phyloP scores from a whole-genome alignment of 2,329 filamentous ascomycete species.

The Blastomyces gilchristii region DNA sequence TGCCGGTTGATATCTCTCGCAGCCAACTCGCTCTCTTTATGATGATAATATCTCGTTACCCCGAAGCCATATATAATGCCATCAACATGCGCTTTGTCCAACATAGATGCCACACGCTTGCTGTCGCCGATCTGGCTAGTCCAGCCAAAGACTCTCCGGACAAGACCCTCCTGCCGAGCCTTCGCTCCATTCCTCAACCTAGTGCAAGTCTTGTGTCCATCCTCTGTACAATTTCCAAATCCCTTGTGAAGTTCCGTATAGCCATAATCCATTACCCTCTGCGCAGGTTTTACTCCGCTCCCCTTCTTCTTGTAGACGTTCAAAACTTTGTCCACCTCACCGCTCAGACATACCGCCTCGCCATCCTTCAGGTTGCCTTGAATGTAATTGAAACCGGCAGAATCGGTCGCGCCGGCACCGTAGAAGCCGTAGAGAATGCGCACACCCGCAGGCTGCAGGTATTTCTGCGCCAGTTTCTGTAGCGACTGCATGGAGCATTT shows the following conservation, averaged over 20 bases:
- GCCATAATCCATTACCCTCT: conserved; percentile 13
- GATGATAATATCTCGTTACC: conserved; percentile 8
- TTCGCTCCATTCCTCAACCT: conserved; percentile 11
- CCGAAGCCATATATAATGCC: conserved; percentile 16
- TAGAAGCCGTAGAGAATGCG: conserved; percentile 16
- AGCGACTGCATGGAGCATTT: conserved; percentile 15
- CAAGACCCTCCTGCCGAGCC: conserved; percentile 6
- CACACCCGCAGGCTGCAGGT: conserved; percentile 13
- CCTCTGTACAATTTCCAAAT: conserved; percentile 15
- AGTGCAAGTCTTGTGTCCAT: conserved; percentile 12
- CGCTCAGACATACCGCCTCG: conserved; percentile 14
- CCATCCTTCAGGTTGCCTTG: conserved; percentile 6
- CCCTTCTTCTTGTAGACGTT: background rate
- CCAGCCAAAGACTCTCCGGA: conserved; percentile 12
- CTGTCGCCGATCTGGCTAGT: conserved; percentile 8
- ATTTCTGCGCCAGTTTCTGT: conserved; percentile 14
- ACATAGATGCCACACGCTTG: conserved; percentile 9
- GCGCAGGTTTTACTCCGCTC: background rate
- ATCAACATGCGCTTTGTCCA: conserved; percentile 13
- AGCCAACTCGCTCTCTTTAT: conserved; percentile 7
- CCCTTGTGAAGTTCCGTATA: conserved; percentile 7
- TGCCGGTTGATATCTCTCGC: conserved; percentile 12
- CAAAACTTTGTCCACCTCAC: conserved; percentile 3
- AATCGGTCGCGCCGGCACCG: conserved; percentile 4
- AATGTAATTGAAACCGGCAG: conserved; percentile 11